Evolutionary conservation across 179 eudicot genomes (phyloP), one percentile per base, ranked within the genome.

Genomic region (Dionaea muscipula): DNA sequence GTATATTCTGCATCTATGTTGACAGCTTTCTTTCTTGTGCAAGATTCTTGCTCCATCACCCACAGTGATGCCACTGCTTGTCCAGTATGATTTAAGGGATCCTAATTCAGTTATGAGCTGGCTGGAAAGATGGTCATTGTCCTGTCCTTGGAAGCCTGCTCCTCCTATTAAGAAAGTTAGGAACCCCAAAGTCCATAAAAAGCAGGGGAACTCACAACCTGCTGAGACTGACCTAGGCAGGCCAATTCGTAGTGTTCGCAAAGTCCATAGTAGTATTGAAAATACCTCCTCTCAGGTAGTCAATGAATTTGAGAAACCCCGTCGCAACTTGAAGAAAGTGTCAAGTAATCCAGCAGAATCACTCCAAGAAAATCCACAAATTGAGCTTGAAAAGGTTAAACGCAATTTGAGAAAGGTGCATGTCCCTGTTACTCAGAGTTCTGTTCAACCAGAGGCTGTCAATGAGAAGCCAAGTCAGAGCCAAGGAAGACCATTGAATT

Each of bases 331-430:
- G 19, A 82, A 83, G 74, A 88, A 82, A 72, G 39, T 68, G 19
- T 44, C 66, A 7, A 73, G 57, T 71, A 78, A 71, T 61, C 78
- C 76, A 64, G 51, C 65, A 19, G 93, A 88, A 47, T 10, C 79
- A 22, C 69, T 40, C 13, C 89, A 73, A 64, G 97, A 81, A 51
- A 84, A 75, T 53, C 79, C 94, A 19, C 90, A 76, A 52, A 70
- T 23, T 70, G 95, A 86, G 76, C 83, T 86, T 13, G 95, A 86
- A 70, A 86, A 79, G 73, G 83, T 87, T 19, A 85, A 85, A 27
- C 90, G 83, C 38, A 82, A 61, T 47, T 61, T 87, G 57, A 75
- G 86, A 62, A 85, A 85, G 73, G 77, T 87, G 69, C 81, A 82
- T 59, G 63, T 65, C 24, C 69, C 87, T 33, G 73, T 78, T 39